phyloP scores from a whole-genome alignment of 495 filamentous ascomycete genomes.

The Penicillium parvum region DNA sequence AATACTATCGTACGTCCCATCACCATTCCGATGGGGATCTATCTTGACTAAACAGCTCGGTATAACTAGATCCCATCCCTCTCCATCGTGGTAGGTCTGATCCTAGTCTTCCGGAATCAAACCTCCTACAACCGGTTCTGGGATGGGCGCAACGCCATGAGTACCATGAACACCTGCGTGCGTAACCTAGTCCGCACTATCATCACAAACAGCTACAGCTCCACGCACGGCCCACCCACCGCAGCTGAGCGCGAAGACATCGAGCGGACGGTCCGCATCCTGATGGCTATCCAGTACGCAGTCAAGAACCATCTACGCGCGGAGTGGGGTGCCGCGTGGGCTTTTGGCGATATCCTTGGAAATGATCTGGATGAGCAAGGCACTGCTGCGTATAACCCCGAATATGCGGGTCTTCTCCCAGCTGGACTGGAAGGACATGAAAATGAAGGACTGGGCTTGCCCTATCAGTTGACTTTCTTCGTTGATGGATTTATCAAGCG shows the following conservation, averaged over 20 bases:
- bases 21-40: neutral
- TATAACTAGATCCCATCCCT: constrained; percentile 62
- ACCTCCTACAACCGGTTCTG: constrained; percentile 71
- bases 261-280: constrained; percentile 53
- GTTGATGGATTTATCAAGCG: constrained; percentile 66
- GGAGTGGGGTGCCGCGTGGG: constrained; percentile 61
- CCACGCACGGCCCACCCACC: constrained; percentile 18
- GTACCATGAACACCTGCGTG: constrained; percentile 52
- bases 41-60: neutral
- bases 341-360: constrained; percentile 30
- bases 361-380: constrained; percentile 44
- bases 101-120: constrained; percentile 76
- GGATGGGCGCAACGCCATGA: constrained; percentile 61
- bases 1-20: constrained; percentile 51
- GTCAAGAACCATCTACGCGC: constrained; percentile 72
- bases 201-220: constrained; percentile 40
- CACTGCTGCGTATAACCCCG: constrained; percentile 46
- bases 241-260: constrained; percentile 55
- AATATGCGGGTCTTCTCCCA: constrained; percentile 60
- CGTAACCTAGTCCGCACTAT: constrained; percentile 62
- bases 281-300: constrained; percentile 70
- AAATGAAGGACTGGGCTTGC: constrained; percentile 58
- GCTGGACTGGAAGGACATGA: constrained; percentile 57
- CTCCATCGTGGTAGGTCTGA: constrained; percentile 74
- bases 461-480: constrained; percentile 62